A percentile compares a stretch with the other conserved stretches of the same genome.
These are phyloP conservation scores for Hyaloscypha hepaticicola DNA, from an alignment of 495 filamentous ascomycete species.

Conservation along the genomic window DNA sequence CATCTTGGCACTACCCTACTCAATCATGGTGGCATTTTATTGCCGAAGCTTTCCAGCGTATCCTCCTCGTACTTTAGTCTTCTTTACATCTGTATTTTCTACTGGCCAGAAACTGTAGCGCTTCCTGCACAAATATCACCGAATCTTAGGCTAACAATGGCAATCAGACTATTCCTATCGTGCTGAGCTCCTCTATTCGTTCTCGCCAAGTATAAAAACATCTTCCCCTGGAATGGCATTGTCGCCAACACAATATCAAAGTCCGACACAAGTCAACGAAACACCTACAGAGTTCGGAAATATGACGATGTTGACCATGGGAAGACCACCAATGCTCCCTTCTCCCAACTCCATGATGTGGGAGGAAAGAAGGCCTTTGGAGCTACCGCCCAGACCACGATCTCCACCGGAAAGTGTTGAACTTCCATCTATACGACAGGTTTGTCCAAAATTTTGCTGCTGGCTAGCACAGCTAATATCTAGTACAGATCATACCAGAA, in stretches of 20 bases:
- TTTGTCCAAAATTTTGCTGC: slow-evolving; percentile 17
- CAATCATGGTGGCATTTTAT: background rate
- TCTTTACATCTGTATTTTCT: background rate
- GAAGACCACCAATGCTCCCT: slow-evolving; percentile 5
- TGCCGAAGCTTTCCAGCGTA: background rate
- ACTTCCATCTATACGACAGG: slow-evolving; percentile 46
- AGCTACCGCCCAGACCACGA: slow-evolving; percentile 17
- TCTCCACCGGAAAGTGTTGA: slow-evolving; percentile 35
- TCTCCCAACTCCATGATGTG: slow-evolving; percentile 12
- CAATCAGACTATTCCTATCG: slow-evolving; percentile 11
- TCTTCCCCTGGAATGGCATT: slow-evolving; percentile 19
- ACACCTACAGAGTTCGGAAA: background rate
- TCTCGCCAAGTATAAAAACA: background rate
- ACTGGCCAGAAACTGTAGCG: background rate
- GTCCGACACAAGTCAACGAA: slow-evolving; percentile 8
- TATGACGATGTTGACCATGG: slow-evolving; percentile 18
- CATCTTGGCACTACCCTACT: background rate
- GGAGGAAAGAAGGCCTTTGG: slow-evolving; percentile 12
- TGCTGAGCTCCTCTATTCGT: slow-evolving; percentile 6
- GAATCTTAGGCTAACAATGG: slow-evolving; percentile 13
- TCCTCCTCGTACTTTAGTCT: background rate
- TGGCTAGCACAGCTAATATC: background rate
- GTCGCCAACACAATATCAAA: slow-evolving; percentile 17
- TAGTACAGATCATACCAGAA: slow-evolving; percentile 42
- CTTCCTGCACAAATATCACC: background rate